Evolutionary conservation across 495 filamentous ascomycete genomes (phyloP), one percentile per base, ranked within the genome.

Genomic region (Penicillium ucsense): DNA sequence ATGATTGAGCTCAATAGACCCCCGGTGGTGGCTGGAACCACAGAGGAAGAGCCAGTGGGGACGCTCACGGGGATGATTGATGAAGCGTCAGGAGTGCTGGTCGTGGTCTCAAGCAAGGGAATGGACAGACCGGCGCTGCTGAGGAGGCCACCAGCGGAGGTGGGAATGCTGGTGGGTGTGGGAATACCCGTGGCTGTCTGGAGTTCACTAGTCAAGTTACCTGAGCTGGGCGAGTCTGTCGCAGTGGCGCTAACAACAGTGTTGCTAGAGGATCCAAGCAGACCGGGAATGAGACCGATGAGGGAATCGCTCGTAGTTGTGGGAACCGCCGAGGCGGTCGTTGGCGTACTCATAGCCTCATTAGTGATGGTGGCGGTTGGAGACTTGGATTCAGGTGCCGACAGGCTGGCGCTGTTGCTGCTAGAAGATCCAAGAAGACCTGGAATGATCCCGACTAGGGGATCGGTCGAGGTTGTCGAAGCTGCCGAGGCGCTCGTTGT

Each of bases 61-160:
- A 61, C 54, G 43, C 56, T 63, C 41, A 66, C 54, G 29, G 58
- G 52, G 11, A 67, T 60, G 31, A 54, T 55, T 11, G 48, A 20
- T 20, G 2, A 46, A 33, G 50, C 38, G 29, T 52, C 34, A 41
- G 38, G 30, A 33, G 44, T n/a, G 33, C 42, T 35, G 6, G 43
- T 27, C 11, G 33, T 33, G 29, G 41, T 44, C 5, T 41, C 37
- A 20, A 40, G 37, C 32, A 50, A 31, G 11, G 50, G 31, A 51
- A 44, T 37, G 29, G 30, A 10, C 33, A 43, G 29, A 4, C 36
- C 45, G 35, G 45, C 12, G 40, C 35, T 42, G 36, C 31, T 34
- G 3, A 50, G 35, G n/a, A 50, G 48, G 38, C 35, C 35, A 35
- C 12, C 45, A 6, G 35, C 41, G 10, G 48, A 28, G 31, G 53